Base-by-base conservation (phyloP, 2,329 filamentous ascomycete species). In the Fusarium sp. region DNA sequence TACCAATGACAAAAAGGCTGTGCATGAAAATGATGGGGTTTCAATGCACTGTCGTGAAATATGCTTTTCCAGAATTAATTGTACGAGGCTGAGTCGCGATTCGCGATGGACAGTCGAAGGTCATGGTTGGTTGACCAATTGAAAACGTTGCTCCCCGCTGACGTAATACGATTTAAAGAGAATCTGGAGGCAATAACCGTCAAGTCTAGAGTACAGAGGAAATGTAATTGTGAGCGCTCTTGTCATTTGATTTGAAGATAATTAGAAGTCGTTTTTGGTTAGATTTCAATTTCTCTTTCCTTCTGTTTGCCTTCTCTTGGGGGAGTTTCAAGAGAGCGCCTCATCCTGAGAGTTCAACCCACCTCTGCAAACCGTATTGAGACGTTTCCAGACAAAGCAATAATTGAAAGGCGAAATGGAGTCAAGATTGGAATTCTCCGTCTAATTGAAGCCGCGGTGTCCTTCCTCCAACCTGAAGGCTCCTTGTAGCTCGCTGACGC, bases 21-120 rank as follows among this genome's bases (percentile, higher is more conserved):
- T 32, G 22, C 30, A 53, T 16, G 27, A 51, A 50, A 22, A 27
- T 32, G 60, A 68, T 58, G 61, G 61, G 29, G 45, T 51, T 52
- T 49, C 55, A 66, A 44, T 56, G 61, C 44, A 45, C 38, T 34
- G 40, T 34, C 18, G 47, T 58, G 42, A 57, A 51, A 71, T 47
- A 54, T 58, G 22, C 32, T 50, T 25, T 40, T 59, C 40, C 34
- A 29, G 51, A 34, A 27, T 51, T 68, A 46, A 53, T 75, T 70
- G 57, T 61, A 62, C 70, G 53, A 75, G 72, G 64, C 68, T 73
- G 72, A 69, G 63, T 74, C 71, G 73, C 72, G 72, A 72, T 63
- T 59, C 59, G 72, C 64, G 66, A 69, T 55, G 64, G 40, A n/a
- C 30, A 58, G 42, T 50, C 16, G 43, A 60, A 50, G 44, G 58